Evolutionary conservation across 129 eudicot genomes (phyloP), one percentile per base, ranked within the genome.

Genomic region (Gnaphalium uliginosum): DNA sequence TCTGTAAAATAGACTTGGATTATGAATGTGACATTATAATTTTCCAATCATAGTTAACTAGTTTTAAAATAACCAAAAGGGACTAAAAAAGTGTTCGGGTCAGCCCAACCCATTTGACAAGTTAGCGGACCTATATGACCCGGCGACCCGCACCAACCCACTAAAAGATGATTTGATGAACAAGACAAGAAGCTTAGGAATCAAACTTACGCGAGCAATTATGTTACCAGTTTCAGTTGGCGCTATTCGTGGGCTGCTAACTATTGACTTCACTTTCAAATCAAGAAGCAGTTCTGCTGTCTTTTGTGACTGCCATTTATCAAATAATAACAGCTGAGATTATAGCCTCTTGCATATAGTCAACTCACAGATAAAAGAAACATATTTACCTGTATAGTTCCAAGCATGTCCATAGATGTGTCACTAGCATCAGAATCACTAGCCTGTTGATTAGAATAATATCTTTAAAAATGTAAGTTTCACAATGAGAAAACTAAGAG

Each of bases 271-370:
- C 82, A 95, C 86, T 35, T 82, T 95, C 81, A 89, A 81, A 86
- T 95, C 99, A 83, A 95, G 99, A 71, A 95, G 90, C 80, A 95
- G 84, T 87, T 95, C 99, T 23, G 99, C 99, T 43, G 89, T 87
- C 89, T 95, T 95, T 79, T 91, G 99, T 5, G 99, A 87, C 99
- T 95, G 90, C 50, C 70, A 46, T 62, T 57, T 59, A 60, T 77
- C 30, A 29, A 71, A 35, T 59, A 68, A 11, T 27, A 26, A 22
- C 13, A 13, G 6, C 54, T 74, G 15, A 70, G 62, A 76, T 21
- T 5, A 56, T 26, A 73, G 72, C 19, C 46, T 48, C 21, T 11
- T 26, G 74, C 69, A 41, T 22, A 33, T 76, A 3, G 24, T 68
- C 39, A 8, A 66, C 69, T 62, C 5, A 27, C 25, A 71, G 14